Base-by-base conservation (phyloP, 805 yeast genomes). In the Zygoascus ofunaensis region DNA sequence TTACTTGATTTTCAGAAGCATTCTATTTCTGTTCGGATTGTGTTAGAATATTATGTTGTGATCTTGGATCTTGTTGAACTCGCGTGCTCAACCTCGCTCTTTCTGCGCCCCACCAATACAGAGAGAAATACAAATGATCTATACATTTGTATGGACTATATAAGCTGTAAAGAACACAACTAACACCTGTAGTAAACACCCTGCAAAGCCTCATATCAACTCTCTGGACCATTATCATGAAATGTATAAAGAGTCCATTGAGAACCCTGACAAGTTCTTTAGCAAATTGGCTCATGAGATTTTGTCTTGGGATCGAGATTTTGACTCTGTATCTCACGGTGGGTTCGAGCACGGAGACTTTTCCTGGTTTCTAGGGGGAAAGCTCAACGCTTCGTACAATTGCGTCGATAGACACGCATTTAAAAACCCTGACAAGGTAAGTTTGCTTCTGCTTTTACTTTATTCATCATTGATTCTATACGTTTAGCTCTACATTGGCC, bases 331-430 rank as follows among this genome's bases (percentile, higher is more conserved):
- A 18, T 52, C 68, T 46, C 65, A 66, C 42, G 94, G 92, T 32
- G 71, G 82, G 43, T 74, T 82, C 51, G 74, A 71, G 52, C 66
- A 80, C 54, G 95, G 90, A 50, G 94, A 86, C 59, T 69, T 79
- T 42, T 87, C 97, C 32, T 92, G 97, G 97, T 92, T 92, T 59
- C 66, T 87, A 41, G 89, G 86, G 51, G 98, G 98, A 60, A 79
- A 83, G 68, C 73, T 90, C 61, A 92, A 92, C 61, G 98, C 98
- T 34, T 72, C 82, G 51, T 90, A 85, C 70, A 90, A 90, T 68
- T 82, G 92, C 64, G 95, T 90, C 51, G 98, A 90, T 65, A 79
- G 97, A 65, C 95, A 92, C 71, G 98, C 98, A 3, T 70, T 84
- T 54, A 75, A 73, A 52, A 82, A 78, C 59, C 97, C 98, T 37